Evolutionary conservation across 2,329 filamentous ascomycete species (phyloP), one percentile per base, ranked within the genome.

Genomic region (Pseudocercospora macadamiae): DNA sequence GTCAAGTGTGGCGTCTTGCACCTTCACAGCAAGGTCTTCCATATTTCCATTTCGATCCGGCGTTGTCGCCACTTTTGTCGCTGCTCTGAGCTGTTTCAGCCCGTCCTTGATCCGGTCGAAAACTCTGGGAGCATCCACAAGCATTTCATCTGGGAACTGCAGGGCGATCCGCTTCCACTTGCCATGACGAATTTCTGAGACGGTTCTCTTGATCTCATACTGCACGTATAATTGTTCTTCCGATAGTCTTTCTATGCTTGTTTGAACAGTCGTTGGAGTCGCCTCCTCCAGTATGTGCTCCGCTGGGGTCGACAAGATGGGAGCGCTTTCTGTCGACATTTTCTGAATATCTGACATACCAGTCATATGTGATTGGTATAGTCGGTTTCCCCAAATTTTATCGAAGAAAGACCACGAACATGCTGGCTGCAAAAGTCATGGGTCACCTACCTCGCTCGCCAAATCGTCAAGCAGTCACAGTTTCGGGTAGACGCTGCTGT

Each of bases 131-230:
- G 90, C 91, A 80, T 99, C 92, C 0, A 85, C 81, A 0, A 99
- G 83, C 91, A 97, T 96, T 25, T 88, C 83, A 76, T 99, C 95
- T 0, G 95, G 93, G 67, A 99, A 97, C 72, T 99, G 95, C n/a
- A 99, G 78, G 1, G 92, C 95, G 28, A 99, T 84, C 51, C 89
- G 84, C 62, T 78, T 83, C 84, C 91, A 96, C 73, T 82, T 82
- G 42, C 86, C 89, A 4, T 80, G 75, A n/a, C 81, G 80, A 47
- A 99, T 89, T 74, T 96, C 90, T 32, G 78, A 75, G 49, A 91
- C 83, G 0, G 95, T 97, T 57, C 90, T 84, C 59, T 84, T 82
- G 65, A 97, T 88, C 75, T 99, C 95, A 78, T 97, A 99, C 49
- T 89, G 88, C 37, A 86, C 77, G 55, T 80, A 78, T 26, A 97